Percentiles rank a stretch among this genome's conserved stretches.
Conservation (phyloP, 805 yeast genomes). For the Saturnispora diversa region DNA sequence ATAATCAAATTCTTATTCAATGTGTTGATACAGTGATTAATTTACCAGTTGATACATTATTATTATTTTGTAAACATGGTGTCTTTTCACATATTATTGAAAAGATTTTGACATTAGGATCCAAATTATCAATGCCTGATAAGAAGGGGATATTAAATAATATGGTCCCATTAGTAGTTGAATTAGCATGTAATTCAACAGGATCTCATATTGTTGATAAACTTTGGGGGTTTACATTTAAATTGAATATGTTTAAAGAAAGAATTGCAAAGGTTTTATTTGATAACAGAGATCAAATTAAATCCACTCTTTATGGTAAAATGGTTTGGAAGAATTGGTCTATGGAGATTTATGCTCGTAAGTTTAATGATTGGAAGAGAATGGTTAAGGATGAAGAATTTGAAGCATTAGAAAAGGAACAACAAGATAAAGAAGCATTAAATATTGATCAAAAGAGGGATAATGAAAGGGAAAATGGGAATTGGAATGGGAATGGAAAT, state of each 20-base stretch:
- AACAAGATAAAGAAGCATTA: constrained; percentile 11
- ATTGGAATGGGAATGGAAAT: neutral
- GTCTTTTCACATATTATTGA: constrained; percentile 88
- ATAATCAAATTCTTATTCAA: constrained; percentile 47
- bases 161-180: constrained; percentile 43
- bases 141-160: constrained; percentile 61
- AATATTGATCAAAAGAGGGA: too few relatives aligned
- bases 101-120: constrained; percentile 40
- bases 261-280: constrained; percentile 65
- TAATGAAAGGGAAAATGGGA: neutral
- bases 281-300: constrained; percentile 55
- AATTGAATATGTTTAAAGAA: constrained; percentile 78
- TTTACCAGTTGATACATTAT: constrained; percentile 50
- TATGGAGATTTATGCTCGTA: constrained; percentile 69
- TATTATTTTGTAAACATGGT: constrained; percentile 79
- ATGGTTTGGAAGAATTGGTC: constrained; percentile 95
- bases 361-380: constrained; percentile 76
- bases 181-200: constrained; percentile 72
- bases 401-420: constrained; percentile 20
- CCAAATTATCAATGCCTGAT: constrained; percentile 40
- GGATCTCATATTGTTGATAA: constrained; percentile 89
- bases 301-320: constrained; percentile 81
- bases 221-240: constrained; percentile 70
- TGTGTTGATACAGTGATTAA: constrained; percentile 54
- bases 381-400: constrained; percentile 46